Percentiles rank a stretch among this genome's conserved stretches.
Evolutionary conservation across 2,329 filamentous ascomycete species (phyloP).

Genomic region (Calonectria fujianensis): DNA sequence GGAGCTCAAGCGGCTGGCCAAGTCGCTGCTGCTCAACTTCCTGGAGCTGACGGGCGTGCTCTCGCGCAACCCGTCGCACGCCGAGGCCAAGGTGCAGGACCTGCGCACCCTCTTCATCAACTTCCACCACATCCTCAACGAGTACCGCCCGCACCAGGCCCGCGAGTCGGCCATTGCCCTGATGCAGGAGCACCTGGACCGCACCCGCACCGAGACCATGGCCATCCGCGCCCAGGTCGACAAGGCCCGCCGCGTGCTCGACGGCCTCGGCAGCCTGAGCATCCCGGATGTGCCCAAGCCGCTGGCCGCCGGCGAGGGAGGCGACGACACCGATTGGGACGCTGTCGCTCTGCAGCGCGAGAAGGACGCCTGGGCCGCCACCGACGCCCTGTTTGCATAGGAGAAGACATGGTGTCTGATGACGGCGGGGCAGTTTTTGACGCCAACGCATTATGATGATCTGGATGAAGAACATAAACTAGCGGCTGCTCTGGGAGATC

Average conservation of each 20-base stretch:
- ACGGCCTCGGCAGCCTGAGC: constrained; percentile 77
- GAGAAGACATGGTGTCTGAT: not conserved
- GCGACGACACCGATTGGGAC: constrained; percentile 46
- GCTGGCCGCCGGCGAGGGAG: constrained; percentile 44
- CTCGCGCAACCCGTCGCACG: constrained; percentile 64
- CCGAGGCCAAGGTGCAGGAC: constrained; percentile 83
- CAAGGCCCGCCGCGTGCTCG: constrained; percentile 83
- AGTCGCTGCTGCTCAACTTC: constrained; percentile 91
- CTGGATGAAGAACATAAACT: not conserved
- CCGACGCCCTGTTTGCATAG: constrained; percentile 65
- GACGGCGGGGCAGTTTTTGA: not conserved
- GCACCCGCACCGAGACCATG: constrained; percentile 82
- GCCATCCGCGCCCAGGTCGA: constrained; percentile 80
- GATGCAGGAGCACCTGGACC: constrained; percentile 89
- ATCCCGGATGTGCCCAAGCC: constrained; percentile 50
- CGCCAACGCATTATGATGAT: not conserved
- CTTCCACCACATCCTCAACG: constrained; percentile 93
- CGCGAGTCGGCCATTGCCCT: constrained; percentile 89
- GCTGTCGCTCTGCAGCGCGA: constrained; percentile 52
- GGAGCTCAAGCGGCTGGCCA: constrained; percentile 85
- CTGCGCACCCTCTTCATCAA: constrained; percentile 90
- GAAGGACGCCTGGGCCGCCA: constrained; percentile 64
- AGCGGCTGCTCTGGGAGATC: not conserved
- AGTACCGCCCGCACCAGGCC: constrained; percentile 95
- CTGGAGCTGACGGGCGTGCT: constrained; percentile 83